phyloP scores from a whole-genome alignment of 345 rosid species.

The Corymbia maculata region DNA sequence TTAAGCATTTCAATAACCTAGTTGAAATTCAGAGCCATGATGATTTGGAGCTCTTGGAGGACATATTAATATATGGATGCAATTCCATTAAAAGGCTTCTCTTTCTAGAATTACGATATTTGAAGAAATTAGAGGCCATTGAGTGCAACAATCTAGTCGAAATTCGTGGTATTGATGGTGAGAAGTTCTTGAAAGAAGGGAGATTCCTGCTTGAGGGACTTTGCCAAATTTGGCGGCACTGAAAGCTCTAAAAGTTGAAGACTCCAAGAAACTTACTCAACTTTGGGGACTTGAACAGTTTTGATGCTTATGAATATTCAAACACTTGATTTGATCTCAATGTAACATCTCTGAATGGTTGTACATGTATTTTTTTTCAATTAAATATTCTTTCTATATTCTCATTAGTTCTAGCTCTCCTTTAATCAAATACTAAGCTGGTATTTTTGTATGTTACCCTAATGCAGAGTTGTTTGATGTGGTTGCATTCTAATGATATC shows the following conservation, averaged over 20 bases:
- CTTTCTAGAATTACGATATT: too few relatives aligned
- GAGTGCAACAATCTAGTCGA: too few relatives aligned
- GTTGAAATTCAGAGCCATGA: neutral
- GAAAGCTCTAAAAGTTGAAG: too few relatives aligned
- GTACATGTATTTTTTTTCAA: neutral
- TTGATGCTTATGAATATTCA: neutral
- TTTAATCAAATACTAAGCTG: neutral
- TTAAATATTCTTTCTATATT: too few relatives aligned
- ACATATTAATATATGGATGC: neutral
- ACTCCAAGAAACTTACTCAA: too few relatives aligned
- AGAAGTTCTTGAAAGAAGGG: too few relatives aligned
- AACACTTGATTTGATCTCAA: neutral
- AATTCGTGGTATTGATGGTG: too few relatives aligned
- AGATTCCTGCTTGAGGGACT: too few relatives aligned
- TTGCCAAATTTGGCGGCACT: too few relatives aligned
- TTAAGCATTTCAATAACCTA: neutral
- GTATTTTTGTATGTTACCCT: neutral
- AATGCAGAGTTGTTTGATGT: neutral
- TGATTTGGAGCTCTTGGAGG: neutral
- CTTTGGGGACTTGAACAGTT: too few relatives aligned
- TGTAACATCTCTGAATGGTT: neutral
- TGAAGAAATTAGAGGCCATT: too few relatives aligned
- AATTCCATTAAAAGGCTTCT: too few relatives aligned
- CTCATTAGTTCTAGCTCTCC: neutral
- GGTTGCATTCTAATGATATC: neutral